Evolutionary conservation across 2,329 filamentous ascomycete genomes (phyloP).

Genomic region (Exophiala sideris): DNA sequence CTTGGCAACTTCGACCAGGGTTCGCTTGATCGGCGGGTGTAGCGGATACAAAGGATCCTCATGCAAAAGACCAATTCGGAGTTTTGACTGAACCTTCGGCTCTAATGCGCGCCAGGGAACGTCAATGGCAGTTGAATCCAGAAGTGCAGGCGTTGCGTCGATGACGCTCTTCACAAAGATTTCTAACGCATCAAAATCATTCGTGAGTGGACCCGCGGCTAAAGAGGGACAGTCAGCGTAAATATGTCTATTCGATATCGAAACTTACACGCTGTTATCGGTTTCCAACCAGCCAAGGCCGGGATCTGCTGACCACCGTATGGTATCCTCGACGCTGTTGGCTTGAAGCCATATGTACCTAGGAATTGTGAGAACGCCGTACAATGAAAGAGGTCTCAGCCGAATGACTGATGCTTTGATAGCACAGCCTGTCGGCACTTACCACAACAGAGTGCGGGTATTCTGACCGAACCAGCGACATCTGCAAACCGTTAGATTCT

Average conservation of each 20-base stretch:
- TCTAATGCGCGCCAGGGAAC: conserved; percentile 30
- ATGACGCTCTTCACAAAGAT: conserved; percentile 27
- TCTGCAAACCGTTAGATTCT: conserved; percentile 9
- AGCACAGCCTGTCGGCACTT: neutral
- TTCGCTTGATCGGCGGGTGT: conserved; percentile 55
- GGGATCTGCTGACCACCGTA: conserved; percentile 29
- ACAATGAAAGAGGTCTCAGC: no score
- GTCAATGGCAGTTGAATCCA: conserved; percentile 29
- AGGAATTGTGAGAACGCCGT: neutral
- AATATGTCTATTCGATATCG: no score
- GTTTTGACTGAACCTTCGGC: conserved; percentile 6
- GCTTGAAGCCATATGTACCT: conserved; percentile 36
- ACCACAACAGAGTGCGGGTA: conserved; percentile 36
- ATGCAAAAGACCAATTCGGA: conserved; percentile 50
- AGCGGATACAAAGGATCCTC: conserved; percentile 48
- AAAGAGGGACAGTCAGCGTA: no score
- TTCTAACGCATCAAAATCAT: conserved; percentile 29
- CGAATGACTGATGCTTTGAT: no score
- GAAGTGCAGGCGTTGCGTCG: conserved; percentile 24
- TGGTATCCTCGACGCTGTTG: conserved; percentile 33
- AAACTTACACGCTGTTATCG: conserved; percentile 9
- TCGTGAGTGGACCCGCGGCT: conserved; percentile 25
- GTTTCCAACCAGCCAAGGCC: conserved; percentile 26
- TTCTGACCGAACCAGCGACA: conserved; percentile 38
- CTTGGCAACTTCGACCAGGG: conserved; percentile 30